Conservation (phyloP, 805 yeast species). For the Myxozyma neotropica region DNA sequence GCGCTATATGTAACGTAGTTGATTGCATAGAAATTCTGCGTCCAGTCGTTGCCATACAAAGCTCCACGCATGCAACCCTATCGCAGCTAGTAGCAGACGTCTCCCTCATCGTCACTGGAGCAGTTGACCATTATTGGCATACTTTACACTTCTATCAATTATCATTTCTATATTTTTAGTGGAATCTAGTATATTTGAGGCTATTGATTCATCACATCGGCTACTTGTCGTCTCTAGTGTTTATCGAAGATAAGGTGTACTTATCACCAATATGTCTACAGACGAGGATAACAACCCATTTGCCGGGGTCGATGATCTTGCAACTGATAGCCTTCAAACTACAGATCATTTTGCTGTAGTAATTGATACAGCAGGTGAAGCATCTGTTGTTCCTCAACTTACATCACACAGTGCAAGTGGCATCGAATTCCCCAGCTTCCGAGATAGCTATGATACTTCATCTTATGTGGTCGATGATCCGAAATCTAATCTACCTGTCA, state of each 20-base stretch:
- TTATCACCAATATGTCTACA: neutral
- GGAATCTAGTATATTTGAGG: too few relatives aligned
- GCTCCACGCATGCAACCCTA: too few relatives aligned
- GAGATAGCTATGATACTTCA: slow-evolving; percentile 30
- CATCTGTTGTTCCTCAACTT: neutral
- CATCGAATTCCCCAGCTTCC: slow-evolving; percentile 28
- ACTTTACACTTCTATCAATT: too few relatives aligned
- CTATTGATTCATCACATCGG: too few relatives aligned
- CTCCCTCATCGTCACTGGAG: too few relatives aligned
- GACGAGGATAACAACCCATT: slow-evolving; percentile 51
- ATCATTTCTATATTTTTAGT: too few relatives aligned
- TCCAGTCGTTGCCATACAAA: too few relatives aligned
- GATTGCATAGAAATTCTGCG: too few relatives aligned
- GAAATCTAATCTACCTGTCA: neutral
- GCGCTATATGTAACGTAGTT: too few relatives aligned
- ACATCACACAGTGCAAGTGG: neutral
- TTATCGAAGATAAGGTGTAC: neutral
- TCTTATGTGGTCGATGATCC: slow-evolving; percentile 22
- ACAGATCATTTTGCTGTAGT: slow-evolving; percentile 32
- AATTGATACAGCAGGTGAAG: slow-evolving; percentile 15
- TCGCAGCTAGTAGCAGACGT: too few relatives aligned
- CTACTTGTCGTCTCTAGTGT: neutral
- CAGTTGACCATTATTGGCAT: too few relatives aligned
- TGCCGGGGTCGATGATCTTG: slow-evolving; percentile 40
- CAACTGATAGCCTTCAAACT: slow-evolving; percentile 25